phyloP scores from a whole-genome alignment of 306 rosid species.

The Hippophae gyantsensis region DNA sequence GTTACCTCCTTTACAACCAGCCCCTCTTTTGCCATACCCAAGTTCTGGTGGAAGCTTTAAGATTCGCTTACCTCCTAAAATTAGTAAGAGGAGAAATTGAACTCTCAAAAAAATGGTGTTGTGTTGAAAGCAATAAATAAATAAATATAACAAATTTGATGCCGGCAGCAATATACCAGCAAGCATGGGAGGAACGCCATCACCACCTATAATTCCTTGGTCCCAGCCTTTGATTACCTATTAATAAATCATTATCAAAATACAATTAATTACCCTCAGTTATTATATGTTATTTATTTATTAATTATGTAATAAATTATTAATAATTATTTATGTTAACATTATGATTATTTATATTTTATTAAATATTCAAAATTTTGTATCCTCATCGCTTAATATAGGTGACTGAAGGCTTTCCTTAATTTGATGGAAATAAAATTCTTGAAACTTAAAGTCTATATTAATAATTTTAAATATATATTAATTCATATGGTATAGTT shows the following conservation, averaged over 20 bases:
- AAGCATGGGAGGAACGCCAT: slow-evolving; percentile 95
- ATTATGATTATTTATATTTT: too few species aligned
- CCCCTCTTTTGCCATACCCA: slow-evolving; percentile 84
- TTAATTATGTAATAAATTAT: neutral
- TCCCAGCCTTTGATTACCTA: slow-evolving; percentile 99
- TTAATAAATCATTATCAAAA: neutral
- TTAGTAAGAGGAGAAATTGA: neutral
- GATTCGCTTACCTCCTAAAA: slow-evolving; percentile 68
- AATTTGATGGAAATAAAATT: too few species aligned
- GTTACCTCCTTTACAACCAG: slow-evolving; percentile 88
- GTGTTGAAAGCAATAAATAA: slow-evolving; percentile 4
- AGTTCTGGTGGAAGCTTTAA: slow-evolving; percentile 90
- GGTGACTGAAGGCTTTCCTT: too few species aligned
- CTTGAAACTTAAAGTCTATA: too few species aligned
- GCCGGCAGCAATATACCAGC: slow-evolving; percentile 37
- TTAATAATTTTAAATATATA: too few species aligned
- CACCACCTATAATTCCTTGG: slow-evolving; percentile 82
- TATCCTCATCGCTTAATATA: too few species aligned
- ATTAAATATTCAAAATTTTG: too few species aligned
- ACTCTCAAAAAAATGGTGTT: neutral
- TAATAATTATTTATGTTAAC: too few species aligned
- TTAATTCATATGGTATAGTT: too few species aligned
- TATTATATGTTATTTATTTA: neutral
- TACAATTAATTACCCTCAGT: neutral
- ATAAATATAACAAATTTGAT: neutral